These are phyloP conservation scores for Syzygium jambos DNA, from an alignment of 345 rosid genomes.

Conservation along the genomic window DNA sequence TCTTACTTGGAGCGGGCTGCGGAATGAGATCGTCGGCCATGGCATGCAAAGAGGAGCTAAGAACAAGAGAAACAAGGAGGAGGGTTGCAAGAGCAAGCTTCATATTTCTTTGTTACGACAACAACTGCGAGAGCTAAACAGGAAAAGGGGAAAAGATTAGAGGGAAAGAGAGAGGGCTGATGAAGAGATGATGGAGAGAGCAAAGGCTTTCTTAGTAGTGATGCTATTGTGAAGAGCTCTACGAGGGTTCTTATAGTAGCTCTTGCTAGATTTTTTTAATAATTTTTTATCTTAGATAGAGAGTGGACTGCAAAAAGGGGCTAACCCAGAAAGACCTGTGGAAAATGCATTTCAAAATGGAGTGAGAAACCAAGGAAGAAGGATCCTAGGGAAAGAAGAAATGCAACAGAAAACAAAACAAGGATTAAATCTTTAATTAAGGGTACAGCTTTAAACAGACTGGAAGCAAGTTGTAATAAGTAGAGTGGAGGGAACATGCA, in stretches of 20 bases:
- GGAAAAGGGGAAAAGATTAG: background rate
- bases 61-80: conserved; percentile 2
- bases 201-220: background rate
- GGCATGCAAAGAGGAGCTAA: conserved; percentile 1
- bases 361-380: background rate
- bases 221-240: background rate
- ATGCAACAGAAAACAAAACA: background rate
- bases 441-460: background rate
- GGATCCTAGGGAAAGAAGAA: background rate
- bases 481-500: background rate
- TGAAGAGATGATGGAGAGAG: background rate
- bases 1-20: background rate
- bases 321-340: background rate
- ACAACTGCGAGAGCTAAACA: background rate
- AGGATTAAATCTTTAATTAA: background rate
- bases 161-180: background rate
- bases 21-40: background rate
- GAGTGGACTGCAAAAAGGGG: background rate
- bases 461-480: background rate
- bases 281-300: background rate
- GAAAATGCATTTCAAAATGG: background rate
- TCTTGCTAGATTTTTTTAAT: background rate
- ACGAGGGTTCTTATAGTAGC: background rate
- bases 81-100: conserved; percentile 5
- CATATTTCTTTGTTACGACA: background rate